A percentile compares a stretch with the other conserved stretches of the same genome.
These are phyloP conservation scores for Claviceps pazoutovae DNA, from an alignment of 2,329 filamentous ascomycete species.

Conservation along the genomic window DNA sequence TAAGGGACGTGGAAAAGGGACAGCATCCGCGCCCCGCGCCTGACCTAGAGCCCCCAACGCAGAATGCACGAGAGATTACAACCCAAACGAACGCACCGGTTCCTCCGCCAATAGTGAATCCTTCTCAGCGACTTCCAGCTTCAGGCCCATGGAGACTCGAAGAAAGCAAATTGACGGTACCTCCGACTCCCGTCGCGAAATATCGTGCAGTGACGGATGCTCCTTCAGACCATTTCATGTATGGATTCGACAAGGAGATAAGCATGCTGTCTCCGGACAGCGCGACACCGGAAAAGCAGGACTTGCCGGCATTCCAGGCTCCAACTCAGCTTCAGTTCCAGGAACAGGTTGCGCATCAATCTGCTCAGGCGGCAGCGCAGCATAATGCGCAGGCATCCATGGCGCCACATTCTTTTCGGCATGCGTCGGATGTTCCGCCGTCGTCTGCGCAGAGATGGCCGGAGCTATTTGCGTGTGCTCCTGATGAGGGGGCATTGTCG, in stretches of 20 bases:
- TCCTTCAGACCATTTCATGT: conserved; percentile 18
- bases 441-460: conserved; percentile 37
- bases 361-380: neutral
- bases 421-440: conserved; percentile 29
- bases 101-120: conserved; percentile 14
- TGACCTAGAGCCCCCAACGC: neutral
- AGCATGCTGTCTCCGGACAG: conserved; percentile 16
- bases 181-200: conserved; percentile 24
- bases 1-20: neutral
- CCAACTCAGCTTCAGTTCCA: neutral
- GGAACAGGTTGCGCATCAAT: neutral
- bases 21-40: neutral
- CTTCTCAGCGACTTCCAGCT: conserved; percentile 27
- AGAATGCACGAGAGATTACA: neutral
- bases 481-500: conserved; percentile 3
- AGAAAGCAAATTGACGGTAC: conserved; percentile 39
- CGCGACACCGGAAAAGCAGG: conserved; percentile 11
- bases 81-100: neutral
- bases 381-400: neutral
- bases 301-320: neutral
- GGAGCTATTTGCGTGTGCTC: conserved; percentile 25
- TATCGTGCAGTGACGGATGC: conserved; percentile 19
- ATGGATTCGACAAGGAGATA: conserved; percentile 39
- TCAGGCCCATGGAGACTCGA: conserved; percentile 38
- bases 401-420: neutral